These are phyloP conservation scores for Coleophoma cylindrospora DNA, from an alignment of 2,329 filamentous ascomycete genomes.

Conservation along the genomic window DNA sequence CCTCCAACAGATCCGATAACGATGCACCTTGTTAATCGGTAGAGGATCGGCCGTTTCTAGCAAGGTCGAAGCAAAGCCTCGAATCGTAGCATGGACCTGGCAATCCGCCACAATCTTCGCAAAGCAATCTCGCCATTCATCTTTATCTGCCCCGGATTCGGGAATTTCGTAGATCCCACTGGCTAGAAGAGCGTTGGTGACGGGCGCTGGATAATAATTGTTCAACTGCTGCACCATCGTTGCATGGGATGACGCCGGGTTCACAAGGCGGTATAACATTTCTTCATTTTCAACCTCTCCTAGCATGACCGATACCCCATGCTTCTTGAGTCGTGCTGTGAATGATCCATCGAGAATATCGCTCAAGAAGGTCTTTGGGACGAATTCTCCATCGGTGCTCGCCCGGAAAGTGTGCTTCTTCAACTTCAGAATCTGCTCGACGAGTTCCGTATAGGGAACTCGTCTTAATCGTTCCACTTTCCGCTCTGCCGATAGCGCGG, in stretches of 20 bases:
- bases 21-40: background rate
- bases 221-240: background rate
- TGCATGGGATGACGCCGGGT: background rate
- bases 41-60: background rate
- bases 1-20: background rate
- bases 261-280: background rate
- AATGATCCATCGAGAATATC: background rate
- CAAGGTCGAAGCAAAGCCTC: background rate
- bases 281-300: slow-evolving; percentile 1
- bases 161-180: background rate
- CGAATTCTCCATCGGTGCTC: slow-evolving; percentile 34
- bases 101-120: background rate
- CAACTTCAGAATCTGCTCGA: slow-evolving; percentile 26
- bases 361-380: slow-evolving; percentile 7
- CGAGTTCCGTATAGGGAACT: slow-evolving; percentile 18
- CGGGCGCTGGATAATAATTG: background rate
- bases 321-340: background rate
- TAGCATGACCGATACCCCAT: background rate
- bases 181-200: background rate
- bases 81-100: background rate
- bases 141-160: background rate
- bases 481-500: slow-evolving; percentile 9
- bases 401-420: slow-evolving; percentile 38
- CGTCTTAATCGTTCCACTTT: slow-evolving; percentile 28
- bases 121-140: background rate